phyloP scores from a whole-genome alignment of 2,329 filamentous ascomycete species.

The Claviceps paspali region DNA sequence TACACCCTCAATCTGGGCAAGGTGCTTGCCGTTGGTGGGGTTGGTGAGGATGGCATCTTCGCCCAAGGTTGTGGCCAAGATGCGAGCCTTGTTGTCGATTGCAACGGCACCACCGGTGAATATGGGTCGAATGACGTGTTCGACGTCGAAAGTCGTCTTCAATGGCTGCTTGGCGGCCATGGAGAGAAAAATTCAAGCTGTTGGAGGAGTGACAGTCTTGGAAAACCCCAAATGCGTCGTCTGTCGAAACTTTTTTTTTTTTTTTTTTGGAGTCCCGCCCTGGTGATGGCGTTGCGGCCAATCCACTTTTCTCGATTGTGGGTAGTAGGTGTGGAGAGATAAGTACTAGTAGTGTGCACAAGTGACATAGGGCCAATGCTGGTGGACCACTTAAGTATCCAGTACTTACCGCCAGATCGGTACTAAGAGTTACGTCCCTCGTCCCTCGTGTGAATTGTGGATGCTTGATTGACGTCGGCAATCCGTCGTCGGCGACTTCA shows the following conservation, averaged over 20 bases:
- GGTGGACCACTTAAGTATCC: no score
- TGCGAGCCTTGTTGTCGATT: constrained; percentile 63
- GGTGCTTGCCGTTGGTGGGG: constrained; percentile 63
- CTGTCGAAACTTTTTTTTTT: constrained; percentile 5
- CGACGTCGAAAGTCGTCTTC: constrained; percentile 82
- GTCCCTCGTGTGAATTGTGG: no score
- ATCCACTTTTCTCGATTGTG: background rate
- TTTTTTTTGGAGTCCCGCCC: background rate
- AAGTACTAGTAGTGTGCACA: no score
- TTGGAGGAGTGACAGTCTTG: background rate
- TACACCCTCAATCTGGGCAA: constrained; percentile 80
- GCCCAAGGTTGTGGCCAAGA: constrained; percentile 78
- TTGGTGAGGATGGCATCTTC: constrained; percentile 86
- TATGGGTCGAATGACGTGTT: constrained; percentile 74
- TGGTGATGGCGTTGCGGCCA: background rate
- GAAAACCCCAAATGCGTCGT: background rate
- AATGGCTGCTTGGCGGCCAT: constrained; percentile 47
- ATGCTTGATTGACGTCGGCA: no score
- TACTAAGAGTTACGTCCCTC: no score
- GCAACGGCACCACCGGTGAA: constrained; percentile 84
- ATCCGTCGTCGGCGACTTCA: no score
- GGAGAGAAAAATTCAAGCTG: constrained; percentile 4
- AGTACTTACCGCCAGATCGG: no score
- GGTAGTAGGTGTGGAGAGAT: no score
- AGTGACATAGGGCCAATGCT: no score